phyloP scores from a whole-genome alignment of 2,329 filamentous ascomycete species.

The Colletotrichum tanaceti region DNA sequence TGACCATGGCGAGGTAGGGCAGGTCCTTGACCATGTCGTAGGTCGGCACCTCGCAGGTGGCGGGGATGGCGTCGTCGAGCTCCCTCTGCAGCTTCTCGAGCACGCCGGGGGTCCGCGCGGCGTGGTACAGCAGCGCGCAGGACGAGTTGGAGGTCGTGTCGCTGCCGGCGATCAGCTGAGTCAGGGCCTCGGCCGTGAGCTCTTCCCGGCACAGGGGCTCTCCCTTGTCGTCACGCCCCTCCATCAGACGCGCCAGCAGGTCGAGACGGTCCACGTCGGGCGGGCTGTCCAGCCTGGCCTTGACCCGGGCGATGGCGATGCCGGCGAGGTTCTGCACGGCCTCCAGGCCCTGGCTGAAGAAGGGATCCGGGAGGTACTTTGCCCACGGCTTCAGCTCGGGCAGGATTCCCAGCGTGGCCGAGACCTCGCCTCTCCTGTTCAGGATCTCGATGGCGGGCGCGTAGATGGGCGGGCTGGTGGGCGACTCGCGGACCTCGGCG shows the following conservation, averaged over 20 bases:
- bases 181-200: slow-evolving; percentile 88
- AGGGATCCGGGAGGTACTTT: slow-evolving; percentile 82
- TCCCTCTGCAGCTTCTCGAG: slow-evolving; percentile 78
- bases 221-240: slow-evolving; percentile 84
- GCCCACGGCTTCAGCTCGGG: slow-evolving; percentile 83
- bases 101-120: slow-evolving; percentile 75
- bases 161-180: slow-evolving; percentile 84
- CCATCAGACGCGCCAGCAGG: slow-evolving; percentile 84
- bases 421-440: slow-evolving; percentile 89
- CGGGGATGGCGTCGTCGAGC: slow-evolving; percentile 77
- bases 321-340: slow-evolving; percentile 86
- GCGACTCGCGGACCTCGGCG: slow-evolving; percentile 52
- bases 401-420: slow-evolving; percentile 79
- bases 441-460: slow-evolving; percentile 87
- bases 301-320: slow-evolving; percentile 87
- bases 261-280: slow-evolving; percentile 77
- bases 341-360: slow-evolving; percentile 79
- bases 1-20: slow-evolving; percentile 78
- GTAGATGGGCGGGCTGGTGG: slow-evolving; percentile 72
- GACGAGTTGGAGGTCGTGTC: slow-evolving; percentile 85
- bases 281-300: slow-evolving; percentile 77
- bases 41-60: slow-evolving; percentile 70
- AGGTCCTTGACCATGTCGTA: slow-evolving; percentile 81
- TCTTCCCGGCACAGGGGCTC: slow-evolving; percentile 80
- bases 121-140: slow-evolving; percentile 86